phyloP scores from a whole-genome alignment of 495 filamentous ascomycete species.

The Aspergillus homomorphus region DNA sequence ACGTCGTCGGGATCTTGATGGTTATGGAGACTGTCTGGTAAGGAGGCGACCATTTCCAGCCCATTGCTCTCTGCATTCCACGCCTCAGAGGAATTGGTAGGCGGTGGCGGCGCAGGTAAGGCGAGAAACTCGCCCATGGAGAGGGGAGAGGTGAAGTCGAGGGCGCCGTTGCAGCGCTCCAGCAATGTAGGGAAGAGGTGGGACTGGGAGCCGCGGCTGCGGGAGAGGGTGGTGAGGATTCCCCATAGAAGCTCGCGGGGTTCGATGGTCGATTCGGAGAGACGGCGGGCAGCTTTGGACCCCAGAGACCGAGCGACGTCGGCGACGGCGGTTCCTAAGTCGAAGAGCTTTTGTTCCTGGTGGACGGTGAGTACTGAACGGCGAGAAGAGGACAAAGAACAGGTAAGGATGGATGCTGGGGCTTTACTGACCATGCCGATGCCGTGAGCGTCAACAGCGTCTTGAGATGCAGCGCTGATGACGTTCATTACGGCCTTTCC shows the following conservation, averaged over 20 bases:
- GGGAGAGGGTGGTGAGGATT: constrained; percentile 39
- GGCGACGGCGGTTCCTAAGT: constrained; percentile 37
- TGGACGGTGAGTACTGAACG: not conserved
- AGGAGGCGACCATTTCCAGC: not conserved
- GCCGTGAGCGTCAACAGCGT: constrained; percentile 58
- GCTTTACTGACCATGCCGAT: constrained; percentile 55
- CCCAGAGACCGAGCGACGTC: constrained; percentile 37
- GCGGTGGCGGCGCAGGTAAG: constrained; percentile 10
- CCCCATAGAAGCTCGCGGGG: constrained; percentile 43
- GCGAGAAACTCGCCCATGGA: constrained; percentile 36
- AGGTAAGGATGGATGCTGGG: not conserved
- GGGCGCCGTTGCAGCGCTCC: constrained; percentile 34
- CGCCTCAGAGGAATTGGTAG: not conserved
- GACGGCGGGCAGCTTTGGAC: constrained; percentile 28
- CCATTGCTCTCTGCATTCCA: constrained; percentile 6
- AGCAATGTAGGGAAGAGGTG: constrained; percentile 40
- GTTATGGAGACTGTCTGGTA: constrained; percentile 1
- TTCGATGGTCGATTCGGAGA: constrained; percentile 33
- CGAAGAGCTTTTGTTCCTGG: constrained; percentile 45
- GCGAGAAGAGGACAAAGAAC: not conserved
- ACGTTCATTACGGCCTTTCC: constrained; percentile 52
- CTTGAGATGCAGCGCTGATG: constrained; percentile 49
- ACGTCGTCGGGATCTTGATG: constrained; percentile 8
- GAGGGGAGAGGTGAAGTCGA: constrained; percentile 33
- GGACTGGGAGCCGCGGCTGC: constrained; percentile 44